Base-by-base conservation (phyloP, 2,329 filamentous ascomycete species). In the Trichoderma hamatum region DNA sequence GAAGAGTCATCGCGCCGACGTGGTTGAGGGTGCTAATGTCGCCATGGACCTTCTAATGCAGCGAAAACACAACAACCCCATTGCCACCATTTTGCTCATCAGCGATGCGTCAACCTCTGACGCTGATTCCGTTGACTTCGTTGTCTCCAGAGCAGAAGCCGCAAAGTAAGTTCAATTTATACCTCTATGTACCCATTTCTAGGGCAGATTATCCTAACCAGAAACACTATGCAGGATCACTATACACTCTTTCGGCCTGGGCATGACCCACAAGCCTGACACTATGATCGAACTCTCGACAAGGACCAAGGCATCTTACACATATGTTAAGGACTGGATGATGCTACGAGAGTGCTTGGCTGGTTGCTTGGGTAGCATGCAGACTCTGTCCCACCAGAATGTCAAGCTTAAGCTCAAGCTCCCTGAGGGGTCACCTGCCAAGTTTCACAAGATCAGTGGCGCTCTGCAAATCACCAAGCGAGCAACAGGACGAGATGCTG, bases 241-340 rank as follows among this genome's bases (percentile, higher is more conserved):
- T 14, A 97, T 99, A 67, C 94, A 98, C 80, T 97, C 96, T 0
- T 99, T 99, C 75, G 96, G 96, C 39, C 86, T 99, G 21, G 96
- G 96, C 63, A 89, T 97, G 84, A 98, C 95, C 0, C 96, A 99
- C 81, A 98, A 98, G 81, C 96, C 96, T 5, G 96, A 99, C 77
- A 97, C 94, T 0, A 97, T 99, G 94, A 97, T 99, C 72, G 95
- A 98, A 80, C 84, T 99, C 14, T 98, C 96, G 0, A 96, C 92
- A 7, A 88, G 94, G 70, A 99, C 96, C 3, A 99, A 98, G 82
- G 96, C 94, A 5, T 96, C 94, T 1, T 99, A 98, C 77, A 96
- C 94, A 1, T 99, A 98, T 76, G 94, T 99, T 74, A 99, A 98
- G 81, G 96, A 99, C 79, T 99, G 96, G 96, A 98, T 98, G 95